These are phyloP conservation scores for Oryza rufipogon DNA, from an alignment of 176 grass and related monocot species.

Conservation along the genomic window DNA sequence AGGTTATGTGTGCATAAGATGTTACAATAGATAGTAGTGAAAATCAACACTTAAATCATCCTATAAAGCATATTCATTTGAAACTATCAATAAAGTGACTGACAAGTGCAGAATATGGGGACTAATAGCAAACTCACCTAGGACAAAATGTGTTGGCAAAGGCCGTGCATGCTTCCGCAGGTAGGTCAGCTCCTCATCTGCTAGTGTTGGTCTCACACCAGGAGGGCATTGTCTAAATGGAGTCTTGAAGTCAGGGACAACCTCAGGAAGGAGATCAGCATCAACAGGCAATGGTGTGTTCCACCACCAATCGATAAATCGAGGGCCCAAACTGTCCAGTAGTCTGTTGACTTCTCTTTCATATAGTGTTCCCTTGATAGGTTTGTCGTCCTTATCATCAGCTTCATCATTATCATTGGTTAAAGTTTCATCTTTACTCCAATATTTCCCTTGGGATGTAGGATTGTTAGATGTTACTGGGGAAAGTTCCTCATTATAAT, in stretches of 20 bases:
- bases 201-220: conserved; percentile 52
- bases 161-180: conserved; percentile 71
- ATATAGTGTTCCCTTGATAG: conserved; percentile 64
- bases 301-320: conserved; percentile 99
- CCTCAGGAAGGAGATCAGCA: conserved; percentile 79
- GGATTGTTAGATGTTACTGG: conserved; percentile 19
- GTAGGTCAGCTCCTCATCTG: conserved; percentile 77
- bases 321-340: conserved; percentile 75
- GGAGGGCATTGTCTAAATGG: conserved; percentile 78
- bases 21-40: background rate
- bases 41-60: conserved; percentile 1
- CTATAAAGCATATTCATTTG: background rate
- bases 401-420: background rate
- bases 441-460: conserved; percentile 4
- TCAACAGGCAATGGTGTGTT: conserved; percentile 87
- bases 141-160: conserved; percentile 92
- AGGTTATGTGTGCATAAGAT: background rate
- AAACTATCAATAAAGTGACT: background rate
- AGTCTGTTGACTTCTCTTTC: conserved; percentile 85
- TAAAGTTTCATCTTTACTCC: background rate
- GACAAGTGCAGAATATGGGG: background rate
- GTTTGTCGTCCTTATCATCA: conserved; percentile 37
- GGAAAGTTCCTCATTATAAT: conserved; percentile 34
- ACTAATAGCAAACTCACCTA: conserved; percentile 55
- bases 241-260: conserved; percentile 59